Evolutionary conservation across 176 grass and related monocot species (phyloP).

Genomic region (Zea luxurians): DNA sequence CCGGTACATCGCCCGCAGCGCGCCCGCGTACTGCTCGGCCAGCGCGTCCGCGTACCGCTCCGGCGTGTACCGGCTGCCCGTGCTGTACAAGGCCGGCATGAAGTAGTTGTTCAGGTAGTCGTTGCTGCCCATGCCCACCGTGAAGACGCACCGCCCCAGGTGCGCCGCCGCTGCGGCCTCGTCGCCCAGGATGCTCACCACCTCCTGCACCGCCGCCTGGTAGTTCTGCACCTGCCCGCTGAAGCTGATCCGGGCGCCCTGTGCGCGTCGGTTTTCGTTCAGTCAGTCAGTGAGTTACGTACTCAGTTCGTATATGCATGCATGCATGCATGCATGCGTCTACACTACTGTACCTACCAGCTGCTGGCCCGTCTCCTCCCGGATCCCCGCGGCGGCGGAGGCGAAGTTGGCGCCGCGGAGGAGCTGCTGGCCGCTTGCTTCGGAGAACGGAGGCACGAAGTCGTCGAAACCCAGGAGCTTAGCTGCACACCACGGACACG

Average conservation of each 20-base stretch:
- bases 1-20: slow-evolving; percentile 59
- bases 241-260: slow-evolving; percentile 48
- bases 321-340: not conserved
- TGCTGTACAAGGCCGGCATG: slow-evolving; percentile 78
- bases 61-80: slow-evolving; percentile 63
- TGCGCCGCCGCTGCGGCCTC: slow-evolving; percentile 63
- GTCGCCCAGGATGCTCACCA: slow-evolving; percentile 41
- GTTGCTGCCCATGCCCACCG: slow-evolving; percentile 86
- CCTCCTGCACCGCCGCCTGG: slow-evolving; percentile 64
- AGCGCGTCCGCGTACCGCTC: slow-evolving; percentile 64
- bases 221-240: slow-evolving; percentile 73
- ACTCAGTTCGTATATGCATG: no score
- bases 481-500: slow-evolving; percentile 35
- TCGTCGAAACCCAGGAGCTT: slow-evolving; percentile 73
- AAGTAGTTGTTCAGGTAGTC: slow-evolving; percentile 99
- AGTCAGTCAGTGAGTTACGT: no score
- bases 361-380: slow-evolving; percentile 84
- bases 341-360: slow-evolving; percentile 39
- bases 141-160: slow-evolving; percentile 87
- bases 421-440: slow-evolving; percentile 53
- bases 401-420: slow-evolving; percentile 84
- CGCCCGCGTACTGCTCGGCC: slow-evolving; percentile 44
- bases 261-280: no score
- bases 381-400: slow-evolving; percentile 80
- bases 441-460: slow-evolving; percentile 70